phyloP scores from a whole-genome alignment of 768 basidiomycete species.

The Trametes villosa region DNA sequence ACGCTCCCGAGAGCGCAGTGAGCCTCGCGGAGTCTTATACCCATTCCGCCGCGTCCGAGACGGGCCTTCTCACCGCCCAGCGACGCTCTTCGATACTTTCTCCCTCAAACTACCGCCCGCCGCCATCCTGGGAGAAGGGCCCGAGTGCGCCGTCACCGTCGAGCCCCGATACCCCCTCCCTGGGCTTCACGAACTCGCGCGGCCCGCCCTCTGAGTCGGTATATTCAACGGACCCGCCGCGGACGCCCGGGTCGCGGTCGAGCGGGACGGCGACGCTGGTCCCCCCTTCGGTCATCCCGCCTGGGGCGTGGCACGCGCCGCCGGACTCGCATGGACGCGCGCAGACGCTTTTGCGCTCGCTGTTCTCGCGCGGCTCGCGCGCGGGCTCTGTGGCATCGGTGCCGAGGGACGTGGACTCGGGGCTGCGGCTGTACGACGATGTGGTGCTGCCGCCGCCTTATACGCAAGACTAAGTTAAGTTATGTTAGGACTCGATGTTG shows the following conservation, averaged over 20 bases:
- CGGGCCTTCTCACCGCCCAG: no score
- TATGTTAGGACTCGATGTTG: no score
- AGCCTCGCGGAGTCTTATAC: no score
- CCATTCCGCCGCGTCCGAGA: no score
- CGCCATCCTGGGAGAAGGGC: no score
- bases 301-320: slow-evolving; percentile 3
- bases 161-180: no score
- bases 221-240: background rate
- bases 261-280: background rate
- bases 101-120: no score
- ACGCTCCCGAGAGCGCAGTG: no score
- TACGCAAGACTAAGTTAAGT: background rate
- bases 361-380: background rate
- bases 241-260: background rate
- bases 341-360: background rate
- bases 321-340: slow-evolving; percentile 1
- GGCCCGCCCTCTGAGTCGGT: no score
- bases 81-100: no score
- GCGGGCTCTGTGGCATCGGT: background rate
- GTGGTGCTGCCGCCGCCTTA: slow-evolving; percentile 1
- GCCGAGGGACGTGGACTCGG: slow-evolving; percentile 8
- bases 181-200: no score
- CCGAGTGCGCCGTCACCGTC: no score
- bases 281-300: background rate
- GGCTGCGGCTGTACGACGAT: background rate